A percentile compares a stretch with the other conserved stretches of the same genome.
Evolutionary conservation across 2,329 filamentous ascomycete species (phyloP).

Genomic region (Fusarium humuli): DNA sequence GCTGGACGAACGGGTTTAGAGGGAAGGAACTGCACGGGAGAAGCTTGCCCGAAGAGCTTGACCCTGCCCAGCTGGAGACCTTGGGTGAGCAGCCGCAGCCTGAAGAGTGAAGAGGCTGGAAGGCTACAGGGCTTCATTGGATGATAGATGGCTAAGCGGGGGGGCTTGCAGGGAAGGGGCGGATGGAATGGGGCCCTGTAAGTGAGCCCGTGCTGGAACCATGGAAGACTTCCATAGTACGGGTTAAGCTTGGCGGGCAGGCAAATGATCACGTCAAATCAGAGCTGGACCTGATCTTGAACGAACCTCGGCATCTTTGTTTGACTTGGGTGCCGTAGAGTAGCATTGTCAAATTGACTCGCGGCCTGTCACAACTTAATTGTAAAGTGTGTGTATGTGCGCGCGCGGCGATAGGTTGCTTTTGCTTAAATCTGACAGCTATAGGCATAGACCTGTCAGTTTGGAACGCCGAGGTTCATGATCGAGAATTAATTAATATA

Average conservation of each 20-base stretch:
- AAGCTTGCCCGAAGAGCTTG: conserved; percentile 6
- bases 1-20: not conserved
- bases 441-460: not conserved
- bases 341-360: conserved; percentile 3
- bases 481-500: conserved; percentile 15
- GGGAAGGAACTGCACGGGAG: conserved; percentile 5
- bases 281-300: not conserved
- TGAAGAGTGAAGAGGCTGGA: conserved; percentile 1
- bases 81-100: not conserved
- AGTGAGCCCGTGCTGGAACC: not conserved
- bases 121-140: not conserved
- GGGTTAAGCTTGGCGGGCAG: not conserved
- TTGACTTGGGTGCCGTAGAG: not conserved
- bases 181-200: conserved; percentile 4
- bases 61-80: not conserved
- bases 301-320: conserved; percentile 20
- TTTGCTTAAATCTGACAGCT: not conserved
- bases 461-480: conserved; percentile 12
- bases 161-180: conserved; percentile 16
- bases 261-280: not conserved
- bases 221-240: not conserved
- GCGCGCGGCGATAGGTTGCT: not conserved
- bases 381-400: conserved; percentile 2
- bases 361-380: conserved; percentile 5
- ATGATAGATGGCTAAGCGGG: conserved; percentile 9